phyloP scores from a whole-genome alignment of 441 rosid genomes.

The Omphalea diandra region DNA sequence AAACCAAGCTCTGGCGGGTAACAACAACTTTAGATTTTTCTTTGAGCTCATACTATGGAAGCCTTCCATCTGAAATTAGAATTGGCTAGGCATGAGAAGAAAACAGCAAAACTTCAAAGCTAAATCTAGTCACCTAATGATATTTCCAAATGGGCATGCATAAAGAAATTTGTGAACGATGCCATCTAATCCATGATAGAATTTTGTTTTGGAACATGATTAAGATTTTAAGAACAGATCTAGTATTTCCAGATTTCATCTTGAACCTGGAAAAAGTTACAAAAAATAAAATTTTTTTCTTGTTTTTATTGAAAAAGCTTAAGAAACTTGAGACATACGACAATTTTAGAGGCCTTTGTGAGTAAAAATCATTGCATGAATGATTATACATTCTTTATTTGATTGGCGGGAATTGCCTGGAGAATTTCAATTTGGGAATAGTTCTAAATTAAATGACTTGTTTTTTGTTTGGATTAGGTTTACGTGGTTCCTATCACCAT shows the following conservation, averaged over 20 bases:
- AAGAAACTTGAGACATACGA: background rate
- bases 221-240: background rate
- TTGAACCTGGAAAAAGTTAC: background rate
- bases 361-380: background rate
- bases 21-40: too few species aligned
- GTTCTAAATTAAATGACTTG: too few species aligned
- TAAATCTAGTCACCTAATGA: too few species aligned
- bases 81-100: too few species aligned
- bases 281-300: too few species aligned
- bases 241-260: background rate
- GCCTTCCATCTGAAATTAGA: too few species aligned
- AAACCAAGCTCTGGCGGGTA: too few species aligned
- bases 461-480: background rate
- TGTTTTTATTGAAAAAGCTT: background rate
- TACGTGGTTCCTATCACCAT: background rate
- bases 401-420: background rate
- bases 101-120: too few species aligned
- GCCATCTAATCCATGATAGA: constrained; percentile 5
- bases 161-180: too few species aligned
- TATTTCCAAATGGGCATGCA: too few species aligned
- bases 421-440: background rate
- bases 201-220: background rate
- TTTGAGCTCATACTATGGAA: too few species aligned
- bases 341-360: background rate
- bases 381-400: background rate